Evolutionary conservation across 805 yeast genomes (phyloP).

Genomic region (Myxozyma vanderwaltii): DNA sequence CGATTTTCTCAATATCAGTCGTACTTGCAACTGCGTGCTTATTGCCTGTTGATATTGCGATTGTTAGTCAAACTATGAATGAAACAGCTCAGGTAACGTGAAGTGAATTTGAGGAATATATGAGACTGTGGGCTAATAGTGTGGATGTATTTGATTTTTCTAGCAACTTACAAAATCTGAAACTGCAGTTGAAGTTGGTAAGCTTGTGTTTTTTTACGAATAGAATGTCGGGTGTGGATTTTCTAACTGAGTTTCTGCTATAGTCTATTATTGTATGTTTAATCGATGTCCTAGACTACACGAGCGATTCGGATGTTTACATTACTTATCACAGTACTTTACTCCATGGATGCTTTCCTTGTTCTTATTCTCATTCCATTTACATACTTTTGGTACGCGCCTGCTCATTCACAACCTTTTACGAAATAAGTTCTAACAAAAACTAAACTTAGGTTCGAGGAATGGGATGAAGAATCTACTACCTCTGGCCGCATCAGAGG

Average conservation of each 20-base stretch:
- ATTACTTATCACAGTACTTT: conserved; percentile 22
- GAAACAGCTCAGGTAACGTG: conserved; percentile 16
- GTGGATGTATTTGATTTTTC: neutral
- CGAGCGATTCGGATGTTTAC: neutral
- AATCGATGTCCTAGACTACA: neutral
- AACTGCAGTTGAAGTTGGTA: conserved; percentile 16
- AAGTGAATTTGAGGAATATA: neutral
- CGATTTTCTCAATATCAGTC: conserved; percentile 33
- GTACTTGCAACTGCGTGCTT: conserved; percentile 34
- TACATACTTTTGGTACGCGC: conserved; percentile 35
- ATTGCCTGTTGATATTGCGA: conserved; percentile 35
- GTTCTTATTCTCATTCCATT: conserved; percentile 35
- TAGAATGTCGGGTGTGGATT: neutral
- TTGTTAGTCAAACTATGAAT: conserved; percentile 29
- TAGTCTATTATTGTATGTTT: conserved; percentile 28
- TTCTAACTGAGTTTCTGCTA: neutral
- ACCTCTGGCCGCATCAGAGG: conserved; percentile 25
- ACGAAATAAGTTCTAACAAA: neutral
- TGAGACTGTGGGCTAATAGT: no score
- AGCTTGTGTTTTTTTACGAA: neutral
- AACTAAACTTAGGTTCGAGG: conserved; percentile 30
- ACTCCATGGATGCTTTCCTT: conserved; percentile 34
- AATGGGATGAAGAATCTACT: conserved; percentile 35
- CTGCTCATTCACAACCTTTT: neutral
- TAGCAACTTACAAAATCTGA: conserved; percentile 15